A percentile compares a stretch with the other conserved stretches of the same genome.
phyloP scores from a whole-genome alignment of 1,284 basidiomycete species.

The Earliella scabrosa region DNA sequence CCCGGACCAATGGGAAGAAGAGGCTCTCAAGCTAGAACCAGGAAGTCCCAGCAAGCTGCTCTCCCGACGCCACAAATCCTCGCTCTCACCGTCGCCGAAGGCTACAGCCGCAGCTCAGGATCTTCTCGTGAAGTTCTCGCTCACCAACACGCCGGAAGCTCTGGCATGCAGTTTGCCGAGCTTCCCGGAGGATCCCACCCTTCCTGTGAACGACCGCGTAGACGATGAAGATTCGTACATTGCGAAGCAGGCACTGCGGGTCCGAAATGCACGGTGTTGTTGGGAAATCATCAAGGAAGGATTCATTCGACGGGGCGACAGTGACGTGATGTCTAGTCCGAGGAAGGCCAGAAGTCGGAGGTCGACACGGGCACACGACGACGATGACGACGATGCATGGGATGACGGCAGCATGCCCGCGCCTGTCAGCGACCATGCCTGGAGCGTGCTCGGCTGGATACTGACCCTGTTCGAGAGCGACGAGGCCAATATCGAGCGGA shows the following conservation, averaged over 20 bases:
- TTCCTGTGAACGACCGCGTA: constrained; percentile 10
- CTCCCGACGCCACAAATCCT: constrained; percentile 43
- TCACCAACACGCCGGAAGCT: constrained; percentile 57
- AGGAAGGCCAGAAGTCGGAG: constrained; percentile 29
- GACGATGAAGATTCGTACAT: constrained; percentile 60
- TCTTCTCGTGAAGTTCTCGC: constrained; percentile 58
- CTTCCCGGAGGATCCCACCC: constrained; percentile 35
- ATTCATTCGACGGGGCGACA: constrained; percentile 45
- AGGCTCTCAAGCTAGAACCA: constrained; percentile 30
- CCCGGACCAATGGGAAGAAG: constrained; percentile 36
- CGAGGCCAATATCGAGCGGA: constrained; percentile 41
- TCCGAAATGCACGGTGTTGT: constrained; percentile 56
- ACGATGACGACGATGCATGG: constrained; percentile 28
- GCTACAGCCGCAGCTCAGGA: constrained; percentile 55
- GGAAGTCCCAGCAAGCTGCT: constrained; percentile 49
- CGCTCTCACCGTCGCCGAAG: constrained; percentile 46
- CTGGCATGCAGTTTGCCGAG: constrained; percentile 60
- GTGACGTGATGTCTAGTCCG: constrained; percentile 8
- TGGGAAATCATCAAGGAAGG: constrained; percentile 64
- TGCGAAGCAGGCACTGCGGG: constrained; percentile 53
- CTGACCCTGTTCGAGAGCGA: constrained; percentile 69
- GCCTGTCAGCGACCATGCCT: constrained; percentile 60
- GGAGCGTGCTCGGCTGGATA: constrained; percentile 69
- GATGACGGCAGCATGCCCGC: constrained; percentile 34
- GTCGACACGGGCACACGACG: constrained; percentile 7